Evolutionary conservation across 2,329 filamentous ascomycete genomes (phyloP).

Genomic region (Chaetomium globosum): DNA sequence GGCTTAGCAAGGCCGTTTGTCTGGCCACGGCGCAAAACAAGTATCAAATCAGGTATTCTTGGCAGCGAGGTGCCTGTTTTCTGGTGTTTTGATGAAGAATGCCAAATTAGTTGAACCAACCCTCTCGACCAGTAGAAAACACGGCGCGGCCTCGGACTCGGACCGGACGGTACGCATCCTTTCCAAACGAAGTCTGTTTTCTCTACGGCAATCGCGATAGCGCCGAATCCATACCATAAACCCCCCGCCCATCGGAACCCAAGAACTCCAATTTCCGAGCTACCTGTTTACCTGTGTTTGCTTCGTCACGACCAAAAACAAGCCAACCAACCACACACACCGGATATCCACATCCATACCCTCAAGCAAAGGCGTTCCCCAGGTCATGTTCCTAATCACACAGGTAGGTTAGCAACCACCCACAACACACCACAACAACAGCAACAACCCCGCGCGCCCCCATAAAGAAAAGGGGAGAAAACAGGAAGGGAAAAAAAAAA

Average conservation of each 20-base stretch:
- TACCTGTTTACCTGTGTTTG: neutral
- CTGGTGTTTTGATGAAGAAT: neutral
- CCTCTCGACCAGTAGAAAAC: neutral
- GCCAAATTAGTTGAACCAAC: neutral
- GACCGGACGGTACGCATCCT: neutral
- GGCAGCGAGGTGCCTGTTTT: neutral
- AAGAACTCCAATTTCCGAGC: constrained; percentile 2
- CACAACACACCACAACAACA: neutral
- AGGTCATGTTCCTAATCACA: constrained; percentile 63
- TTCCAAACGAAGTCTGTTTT: neutral
- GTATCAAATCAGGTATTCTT: too few relatives aligned
- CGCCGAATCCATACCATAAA: neutral
- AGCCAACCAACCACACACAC: neutral
- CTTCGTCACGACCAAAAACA: neutral
- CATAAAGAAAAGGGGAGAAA: neutral
- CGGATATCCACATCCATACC: neutral
- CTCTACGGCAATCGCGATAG: neutral
- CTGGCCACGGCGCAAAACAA: neutral
- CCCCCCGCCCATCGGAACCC: neutral
- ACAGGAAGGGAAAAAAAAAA: constrained; percentile 24
- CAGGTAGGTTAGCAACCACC: neutral
- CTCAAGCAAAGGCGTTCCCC: constrained; percentile 55
- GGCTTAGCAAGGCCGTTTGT: neutral
- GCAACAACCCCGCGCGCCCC: neutral
- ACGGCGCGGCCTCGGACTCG: neutral